phyloP scores from a whole-genome alignment of 1,284 basidiomycete genomes.

The Trichosporon inkin region DNA sequence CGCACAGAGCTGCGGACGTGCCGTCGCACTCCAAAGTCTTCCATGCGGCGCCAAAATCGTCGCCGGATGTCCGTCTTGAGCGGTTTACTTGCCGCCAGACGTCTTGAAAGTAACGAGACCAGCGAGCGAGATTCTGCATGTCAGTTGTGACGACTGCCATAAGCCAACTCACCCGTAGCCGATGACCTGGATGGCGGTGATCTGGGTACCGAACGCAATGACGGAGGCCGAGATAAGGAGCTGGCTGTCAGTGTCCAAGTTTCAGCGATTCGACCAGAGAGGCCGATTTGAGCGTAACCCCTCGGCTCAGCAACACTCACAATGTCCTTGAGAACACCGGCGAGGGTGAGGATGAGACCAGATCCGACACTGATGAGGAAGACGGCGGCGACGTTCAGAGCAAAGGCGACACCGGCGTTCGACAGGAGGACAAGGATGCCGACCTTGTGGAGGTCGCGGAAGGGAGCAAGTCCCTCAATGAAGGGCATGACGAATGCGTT shows the following conservation, averaged over 20 bases:
- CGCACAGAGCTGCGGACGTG: not conserved
- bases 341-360: conserved; percentile 84
- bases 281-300: no score
- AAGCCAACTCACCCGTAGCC: conserved; percentile 55
- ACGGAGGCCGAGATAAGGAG: conserved; percentile 87
- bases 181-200: conserved; percentile 80
- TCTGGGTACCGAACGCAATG: conserved; percentile 69
- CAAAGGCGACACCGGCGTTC: conserved; percentile 80
- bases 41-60: not conserved
- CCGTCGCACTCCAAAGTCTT: not conserved
- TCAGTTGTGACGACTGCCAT: not conserved
- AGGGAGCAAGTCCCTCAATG: conserved; percentile 83
- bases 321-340: conserved; percentile 84
- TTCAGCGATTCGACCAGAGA: not conserved
- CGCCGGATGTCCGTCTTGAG: not conserved
- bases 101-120: conserved; percentile 50
- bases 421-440: conserved; percentile 73
- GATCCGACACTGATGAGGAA: conserved; percentile 87
- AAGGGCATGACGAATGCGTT: conserved; percentile 80
- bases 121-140: conserved; percentile 45
- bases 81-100: conserved; percentile 45
- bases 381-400: conserved; percentile 87
- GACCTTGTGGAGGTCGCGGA: conserved; percentile 67
- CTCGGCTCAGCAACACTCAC: conserved; percentile 42
- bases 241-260: conserved; percentile 58